phyloP scores from a whole-genome alignment of 495 filamentous ascomycete genomes.

The Cetradonia linearis region DNA sequence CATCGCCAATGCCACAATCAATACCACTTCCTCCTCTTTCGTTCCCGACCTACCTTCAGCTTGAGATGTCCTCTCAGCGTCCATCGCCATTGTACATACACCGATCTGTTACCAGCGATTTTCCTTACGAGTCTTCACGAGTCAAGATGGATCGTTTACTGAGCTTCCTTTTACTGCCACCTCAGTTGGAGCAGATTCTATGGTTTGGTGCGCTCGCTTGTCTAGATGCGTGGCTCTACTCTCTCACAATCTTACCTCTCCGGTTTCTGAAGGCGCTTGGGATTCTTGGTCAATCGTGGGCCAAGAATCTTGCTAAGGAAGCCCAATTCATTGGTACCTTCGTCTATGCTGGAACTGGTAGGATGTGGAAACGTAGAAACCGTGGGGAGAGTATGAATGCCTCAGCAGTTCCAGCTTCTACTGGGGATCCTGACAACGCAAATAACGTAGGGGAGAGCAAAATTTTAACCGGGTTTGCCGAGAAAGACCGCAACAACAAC shows the following conservation, averaged over 20 bases:
- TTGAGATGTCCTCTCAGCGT: slow-evolving; percentile 71
- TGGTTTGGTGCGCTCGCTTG: slow-evolving; percentile 84
- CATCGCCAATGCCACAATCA: slow-evolving; percentile 57
- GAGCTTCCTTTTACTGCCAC: slow-evolving; percentile 77
- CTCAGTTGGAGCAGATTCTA: slow-evolving; percentile 72
- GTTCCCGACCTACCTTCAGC: slow-evolving; percentile 76
- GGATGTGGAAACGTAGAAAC: slow-evolving; percentile 60
- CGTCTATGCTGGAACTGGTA: slow-evolving; percentile 61
- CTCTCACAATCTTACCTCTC: slow-evolving; percentile 87
- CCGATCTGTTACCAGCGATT: slow-evolving; percentile 57
- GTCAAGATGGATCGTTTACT: slow-evolving; percentile 87
- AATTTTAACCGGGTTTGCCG: not conserved
- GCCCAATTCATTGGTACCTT: slow-evolving; percentile 56
- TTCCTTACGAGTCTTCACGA: slow-evolving; percentile 92
- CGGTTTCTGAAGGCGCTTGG: slow-evolving; percentile 76
- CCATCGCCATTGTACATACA: slow-evolving; percentile 87
- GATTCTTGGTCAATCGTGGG: slow-evolving; percentile 67
- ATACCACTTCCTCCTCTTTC: slow-evolving; percentile 79
- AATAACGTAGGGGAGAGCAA: not conserved
- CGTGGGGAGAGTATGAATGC: slow-evolving; percentile 13
- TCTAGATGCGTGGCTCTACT: slow-evolving; percentile 93
- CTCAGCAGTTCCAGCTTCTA: not conserved
- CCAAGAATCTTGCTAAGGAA: slow-evolving; percentile 53
- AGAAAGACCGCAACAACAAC: not conserved
- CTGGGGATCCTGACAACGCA: not conserved